Evolutionary conservation across 176 grass and related monocot species (phyloP).

Genomic region (Oryza meyeriana): DNA sequence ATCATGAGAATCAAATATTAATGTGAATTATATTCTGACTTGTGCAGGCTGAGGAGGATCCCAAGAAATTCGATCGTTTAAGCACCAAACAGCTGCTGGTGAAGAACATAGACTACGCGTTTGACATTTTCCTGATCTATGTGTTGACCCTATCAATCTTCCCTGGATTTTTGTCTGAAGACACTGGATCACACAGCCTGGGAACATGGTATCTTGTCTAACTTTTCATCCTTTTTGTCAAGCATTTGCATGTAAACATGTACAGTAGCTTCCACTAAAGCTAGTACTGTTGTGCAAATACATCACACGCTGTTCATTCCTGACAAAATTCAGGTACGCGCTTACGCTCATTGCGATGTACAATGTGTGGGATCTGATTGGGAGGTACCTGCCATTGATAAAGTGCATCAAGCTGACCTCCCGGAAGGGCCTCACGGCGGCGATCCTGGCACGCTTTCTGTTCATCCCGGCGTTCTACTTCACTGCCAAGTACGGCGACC

Average conservation of each 20-base stretch:
- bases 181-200: slow-evolving; percentile 81
- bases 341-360: slow-evolving; percentile 68
- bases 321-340: slow-evolving; percentile 53
- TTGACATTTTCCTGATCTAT: slow-evolving; percentile 74
- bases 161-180: slow-evolving; percentile 91
- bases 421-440: slow-evolving; percentile 33
- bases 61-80: slow-evolving; percentile 55
- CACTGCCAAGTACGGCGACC: slow-evolving; percentile 72
- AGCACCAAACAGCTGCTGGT: slow-evolving; percentile 65
- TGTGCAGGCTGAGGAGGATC: slow-evolving; percentile 71
- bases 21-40: neutral
- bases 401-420: slow-evolving; percentile 46
- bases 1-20: neutral
- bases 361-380: slow-evolving; percentile 62
- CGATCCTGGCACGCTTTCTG: slow-evolving; percentile 52
- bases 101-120: slow-evolving; percentile 68
- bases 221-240: neutral
- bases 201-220: slow-evolving; percentile 45
- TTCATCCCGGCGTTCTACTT: slow-evolving; percentile 82
- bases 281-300: neutral
- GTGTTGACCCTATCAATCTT: slow-evolving; percentile 90
- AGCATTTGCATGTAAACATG: neutral
- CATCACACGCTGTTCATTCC: slow-evolving; percentile 9
- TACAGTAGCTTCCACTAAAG: neutral
- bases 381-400: slow-evolving; percentile 68